Evolutionary conservation across 495 filamentous ascomycete species (phyloP).

Genomic region (Aspergillus diversus): DNA sequence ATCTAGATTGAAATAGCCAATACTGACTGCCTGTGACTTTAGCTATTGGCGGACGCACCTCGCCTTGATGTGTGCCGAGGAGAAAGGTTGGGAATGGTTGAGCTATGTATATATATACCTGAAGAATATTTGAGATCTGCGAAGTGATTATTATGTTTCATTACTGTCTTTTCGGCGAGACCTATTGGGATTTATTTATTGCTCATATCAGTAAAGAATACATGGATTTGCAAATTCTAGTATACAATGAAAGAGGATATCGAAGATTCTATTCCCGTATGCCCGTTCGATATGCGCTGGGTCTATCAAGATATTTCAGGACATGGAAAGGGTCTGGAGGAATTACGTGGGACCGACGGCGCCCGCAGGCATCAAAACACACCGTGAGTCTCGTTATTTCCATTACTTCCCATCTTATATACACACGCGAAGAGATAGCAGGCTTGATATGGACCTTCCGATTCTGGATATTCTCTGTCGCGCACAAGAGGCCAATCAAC

Average conservation of each 20-base stretch:
- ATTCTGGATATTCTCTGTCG: not conserved
- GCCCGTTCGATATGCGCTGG: not conserved
- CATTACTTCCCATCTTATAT: not conserved
- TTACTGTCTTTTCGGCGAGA: no score
- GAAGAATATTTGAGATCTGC: no score
- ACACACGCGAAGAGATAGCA: not conserved
- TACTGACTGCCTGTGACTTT: no score
- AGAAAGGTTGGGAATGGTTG: no score
- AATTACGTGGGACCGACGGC: not conserved
- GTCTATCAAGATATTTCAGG: not conserved
- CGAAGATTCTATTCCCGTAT: not conserved
- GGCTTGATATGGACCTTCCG: constrained; percentile 1
- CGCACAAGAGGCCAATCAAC: not conserved
- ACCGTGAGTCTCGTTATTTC: not conserved
- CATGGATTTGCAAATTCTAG: no score
- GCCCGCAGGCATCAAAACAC: constrained; percentile 1
- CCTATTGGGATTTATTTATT: no score
- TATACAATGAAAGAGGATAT: not conserved
- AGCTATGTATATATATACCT: no score
- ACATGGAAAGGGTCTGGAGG: not conserved
- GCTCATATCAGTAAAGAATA: no score
- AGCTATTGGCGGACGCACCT: no score
- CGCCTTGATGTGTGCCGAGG: no score
- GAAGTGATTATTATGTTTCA: no score
- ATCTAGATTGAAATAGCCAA: no score